Evolutionary conservation across 805 yeast species (phyloP), one percentile per base, ranked within the genome.

Genomic region (Teunomyces panamensis): DNA sequence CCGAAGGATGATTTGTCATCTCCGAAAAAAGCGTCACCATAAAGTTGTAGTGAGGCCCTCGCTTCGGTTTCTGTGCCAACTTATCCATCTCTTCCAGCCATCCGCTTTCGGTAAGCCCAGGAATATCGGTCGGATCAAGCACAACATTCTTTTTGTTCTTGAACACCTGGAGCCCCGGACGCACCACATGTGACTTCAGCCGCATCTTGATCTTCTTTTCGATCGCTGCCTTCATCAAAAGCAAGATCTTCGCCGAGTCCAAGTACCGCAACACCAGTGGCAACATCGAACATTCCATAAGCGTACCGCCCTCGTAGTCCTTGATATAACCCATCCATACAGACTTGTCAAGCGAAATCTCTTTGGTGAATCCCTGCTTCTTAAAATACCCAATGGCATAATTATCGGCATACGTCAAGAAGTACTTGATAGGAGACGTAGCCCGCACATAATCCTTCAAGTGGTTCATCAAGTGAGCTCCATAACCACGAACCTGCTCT

Each of bases 81-180:
- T 89, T 92, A 65, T 94, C 99, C 96, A 94, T 91, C 65, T 92
- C 99, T 32, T 92, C 94, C 29, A 96, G 88, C 99, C 99, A 94
- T 0, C 99, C 99, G 3, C 95, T 87, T 63, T 91, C 98, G 54
- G 80, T 77, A 43, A 94, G 74, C 0, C 99, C 99, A 0, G 99
- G 98, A 16, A 94, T 89, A 37, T 71, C 75, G 11, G 74, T 72
- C 5, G 98, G 96, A 58, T 89, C 90, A n/a, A 88, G 62, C 13
- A 45, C 47, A 7, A 55, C 43, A 78, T 80, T 60, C 69, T 75
- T 47, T 69, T 74, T 55, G 30, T 62, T 66, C 51, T 78, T 76
- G 69, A 94, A 94, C 20, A 78, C 80, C 50, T 80, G 80, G 26
- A 94, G 66, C 0, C 99, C 99, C 1, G 91, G 83, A 51, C 94